Percentiles rank a stretch among this genome's conserved stretches.
Evolutionary conservation across 1,284 basidiomycete species (phyloP).

Genomic region (Papiliotrema flavescens): DNA sequence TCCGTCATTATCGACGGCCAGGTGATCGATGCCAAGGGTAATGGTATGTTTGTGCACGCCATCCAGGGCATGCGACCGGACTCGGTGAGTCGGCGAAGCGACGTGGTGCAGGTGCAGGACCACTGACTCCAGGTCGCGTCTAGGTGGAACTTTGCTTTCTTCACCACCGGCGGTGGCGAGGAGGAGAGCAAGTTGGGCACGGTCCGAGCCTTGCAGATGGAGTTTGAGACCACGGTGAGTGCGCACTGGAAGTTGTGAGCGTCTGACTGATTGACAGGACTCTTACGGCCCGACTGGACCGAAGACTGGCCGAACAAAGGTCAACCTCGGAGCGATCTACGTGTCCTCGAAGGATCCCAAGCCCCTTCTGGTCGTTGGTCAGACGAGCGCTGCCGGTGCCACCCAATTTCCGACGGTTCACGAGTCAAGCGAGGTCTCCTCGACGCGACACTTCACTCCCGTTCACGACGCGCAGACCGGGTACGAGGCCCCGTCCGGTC

Average conservation of each 20-base stretch:
- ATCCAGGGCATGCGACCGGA: constrained; percentile 99
- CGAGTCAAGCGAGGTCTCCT: constrained; percentile 62
- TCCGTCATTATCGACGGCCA: constrained; percentile 69
- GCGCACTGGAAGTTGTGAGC: not conserved
- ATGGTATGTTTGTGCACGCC: constrained; percentile 92
- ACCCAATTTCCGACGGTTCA: constrained; percentile 38
- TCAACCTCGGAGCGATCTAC: constrained; percentile 69
- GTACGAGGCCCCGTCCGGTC: constrained; percentile 69
- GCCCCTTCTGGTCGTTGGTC: constrained; percentile 51
- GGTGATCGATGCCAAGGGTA: constrained; percentile 64
- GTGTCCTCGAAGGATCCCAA: constrained; percentile 13
- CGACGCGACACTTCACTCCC: constrained; percentile 64
- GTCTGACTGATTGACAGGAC: constrained; percentile 41
- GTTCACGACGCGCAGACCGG: constrained; percentile 68
- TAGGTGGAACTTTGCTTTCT: constrained; percentile 94
- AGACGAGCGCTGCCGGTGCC: constrained; percentile 66
- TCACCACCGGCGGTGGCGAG: constrained; percentile 59
- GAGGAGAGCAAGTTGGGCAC: constrained; percentile 61
- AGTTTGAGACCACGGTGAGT: constrained; percentile 74
- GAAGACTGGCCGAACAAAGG: constrained; percentile 72
- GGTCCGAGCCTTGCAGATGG: constrained; percentile 88
- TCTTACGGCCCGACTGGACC: constrained; percentile 68
- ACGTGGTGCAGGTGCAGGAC: too few relatives aligned
- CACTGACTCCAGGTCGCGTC: constrained; percentile 63
- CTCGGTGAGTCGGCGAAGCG: constrained; percentile 54